phyloP scores from a whole-genome alignment of 78 protist species.

The Bodo saltans region DNA sequence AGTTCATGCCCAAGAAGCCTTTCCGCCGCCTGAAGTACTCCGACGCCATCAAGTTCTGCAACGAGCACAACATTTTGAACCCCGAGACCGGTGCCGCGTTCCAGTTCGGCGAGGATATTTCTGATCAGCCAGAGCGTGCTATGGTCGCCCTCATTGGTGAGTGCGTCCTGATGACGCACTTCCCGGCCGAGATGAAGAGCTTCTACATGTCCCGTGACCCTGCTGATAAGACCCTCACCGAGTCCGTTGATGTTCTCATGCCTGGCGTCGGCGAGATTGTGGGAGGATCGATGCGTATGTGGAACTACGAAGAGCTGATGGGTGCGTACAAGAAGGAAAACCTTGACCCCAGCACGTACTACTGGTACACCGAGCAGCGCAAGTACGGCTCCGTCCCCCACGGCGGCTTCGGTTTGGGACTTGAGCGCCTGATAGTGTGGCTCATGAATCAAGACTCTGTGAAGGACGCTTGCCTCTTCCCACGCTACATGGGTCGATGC shows the following conservation, averaged over 20 bases:
- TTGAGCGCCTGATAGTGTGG: slow-evolving; percentile 90
- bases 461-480: slow-evolving; percentile 85
- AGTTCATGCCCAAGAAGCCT: slow-evolving; percentile 68
- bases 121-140: slow-evolving; percentile 89
- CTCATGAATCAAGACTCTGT: slow-evolving; percentile 51
- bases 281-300: slow-evolving; percentile 90
- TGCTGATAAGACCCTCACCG: slow-evolving; percentile 62
- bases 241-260: slow-evolving; percentile 77
- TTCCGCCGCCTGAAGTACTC: slow-evolving; percentile 80
- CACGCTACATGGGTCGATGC: slow-evolving; percentile 75
- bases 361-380: slow-evolving; percentile 93
- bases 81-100: slow-evolving; percentile 52
- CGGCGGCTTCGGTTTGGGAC: slow-evolving; percentile 96
- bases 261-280: slow-evolving; percentile 97
- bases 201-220: slow-evolving; percentile 85
- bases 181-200: slow-evolving; percentile 90
- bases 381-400: slow-evolving; percentile 90
- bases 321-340: slow-evolving; percentile 69
- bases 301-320: slow-evolving; percentile 64
- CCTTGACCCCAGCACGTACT: slow-evolving; percentile 76
- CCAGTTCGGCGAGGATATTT: slow-evolving; percentile 86
- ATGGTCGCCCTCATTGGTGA: slow-evolving; percentile 86
- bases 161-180: slow-evolving; percentile 81
- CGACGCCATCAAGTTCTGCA: slow-evolving; percentile 78
- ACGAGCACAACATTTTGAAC: slow-evolving; percentile 60